Conservation (phyloP, 2,329 filamentous ascomycete species). For the Colletotrichum scovillei region DNA sequence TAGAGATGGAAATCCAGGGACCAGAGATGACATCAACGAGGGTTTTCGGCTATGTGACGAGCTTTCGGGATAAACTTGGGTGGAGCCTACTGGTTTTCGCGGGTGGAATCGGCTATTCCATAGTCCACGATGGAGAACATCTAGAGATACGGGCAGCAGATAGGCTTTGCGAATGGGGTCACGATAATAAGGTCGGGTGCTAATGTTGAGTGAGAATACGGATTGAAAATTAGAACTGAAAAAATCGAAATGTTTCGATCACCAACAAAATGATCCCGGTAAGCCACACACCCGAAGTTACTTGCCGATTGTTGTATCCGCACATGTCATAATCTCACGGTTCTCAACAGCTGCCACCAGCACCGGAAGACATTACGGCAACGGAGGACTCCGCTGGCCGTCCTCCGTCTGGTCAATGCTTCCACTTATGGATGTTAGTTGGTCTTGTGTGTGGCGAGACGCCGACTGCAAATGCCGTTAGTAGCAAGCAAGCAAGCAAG, state of each 20-base stretch:
- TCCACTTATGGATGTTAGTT: background rate
- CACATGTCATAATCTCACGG: slow-evolving; percentile 15
- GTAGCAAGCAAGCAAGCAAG: background rate
- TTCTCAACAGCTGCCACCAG: background rate
- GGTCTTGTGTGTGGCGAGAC: slow-evolving; percentile 1
- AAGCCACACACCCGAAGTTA: background rate
- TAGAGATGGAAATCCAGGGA: slow-evolving; percentile 2
- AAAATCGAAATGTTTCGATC: background rate
- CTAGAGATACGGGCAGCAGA: background rate
- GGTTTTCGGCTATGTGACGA: slow-evolving; percentile 35
- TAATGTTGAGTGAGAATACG: background rate
- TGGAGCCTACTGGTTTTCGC: slow-evolving; percentile 27
- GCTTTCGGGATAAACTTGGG: slow-evolving; percentile 24
- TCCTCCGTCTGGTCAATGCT: background rate
- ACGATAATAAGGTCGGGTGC: slow-evolving; percentile 1
- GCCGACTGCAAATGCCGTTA: background rate
- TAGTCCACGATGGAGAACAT: slow-evolving; percentile 8
- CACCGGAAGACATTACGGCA: background rate
- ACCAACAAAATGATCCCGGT: background rate
- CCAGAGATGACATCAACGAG: slow-evolving; percentile 34
- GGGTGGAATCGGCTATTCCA: slow-evolving; percentile 30
- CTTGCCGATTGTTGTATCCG: background rate
- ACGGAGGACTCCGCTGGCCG: slow-evolving; percentile 19
- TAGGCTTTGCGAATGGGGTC: slow-evolving; percentile 2
- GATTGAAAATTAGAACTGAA: background rate